Percentiles rank a stretch among this genome's conserved stretches.
Conservation (phyloP, 495 filamentous ascomycete genomes). For the Cercophora scortea region DNA sequence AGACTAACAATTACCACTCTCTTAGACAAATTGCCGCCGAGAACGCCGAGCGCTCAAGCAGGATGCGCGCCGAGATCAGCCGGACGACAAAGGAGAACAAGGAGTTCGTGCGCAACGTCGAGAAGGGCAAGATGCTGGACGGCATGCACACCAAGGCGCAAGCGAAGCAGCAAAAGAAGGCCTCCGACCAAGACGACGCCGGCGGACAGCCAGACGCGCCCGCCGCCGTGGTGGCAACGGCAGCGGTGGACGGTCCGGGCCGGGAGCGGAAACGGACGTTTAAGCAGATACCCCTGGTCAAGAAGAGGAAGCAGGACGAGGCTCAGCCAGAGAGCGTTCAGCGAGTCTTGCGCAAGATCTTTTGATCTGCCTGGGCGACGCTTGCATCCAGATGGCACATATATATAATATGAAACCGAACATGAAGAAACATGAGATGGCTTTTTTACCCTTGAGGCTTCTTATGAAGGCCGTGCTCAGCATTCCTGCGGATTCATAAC, state of each 20-base stretch:
- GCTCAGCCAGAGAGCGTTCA: conserved; percentile 61
- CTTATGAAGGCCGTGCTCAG: too few relatives aligned
- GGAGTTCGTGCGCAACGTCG: conserved; percentile 69
- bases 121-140: conserved; percentile 64
- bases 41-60: conserved; percentile 70
- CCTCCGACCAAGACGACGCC: conserved; percentile 5
- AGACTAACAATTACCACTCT: background rate
- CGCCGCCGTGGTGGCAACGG: conserved; percentile 14
- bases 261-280: conserved; percentile 51
- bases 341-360: conserved; percentile 76
- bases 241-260: conserved; percentile 2
- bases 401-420: too few relatives aligned
- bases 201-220: background rate
- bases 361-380: conserved; percentile 32
- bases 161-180: conserved; percentile 46
- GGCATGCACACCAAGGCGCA: conserved; percentile 59
- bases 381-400: too few relatives aligned
- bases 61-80: conserved; percentile 73
- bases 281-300: conserved; percentile 56
- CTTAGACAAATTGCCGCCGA: conserved; percentile 60
- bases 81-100: conserved; percentile 75
- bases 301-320: conserved; percentile 35
- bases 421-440: too few relatives aligned
- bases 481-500: too few relatives aligned
- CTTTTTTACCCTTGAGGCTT: too few relatives aligned